Evolutionary conservation across 2,329 filamentous ascomycete species (phyloP), one percentile per base, ranked within the genome.

Genomic region (Ophiosphaerella korrae): DNA sequence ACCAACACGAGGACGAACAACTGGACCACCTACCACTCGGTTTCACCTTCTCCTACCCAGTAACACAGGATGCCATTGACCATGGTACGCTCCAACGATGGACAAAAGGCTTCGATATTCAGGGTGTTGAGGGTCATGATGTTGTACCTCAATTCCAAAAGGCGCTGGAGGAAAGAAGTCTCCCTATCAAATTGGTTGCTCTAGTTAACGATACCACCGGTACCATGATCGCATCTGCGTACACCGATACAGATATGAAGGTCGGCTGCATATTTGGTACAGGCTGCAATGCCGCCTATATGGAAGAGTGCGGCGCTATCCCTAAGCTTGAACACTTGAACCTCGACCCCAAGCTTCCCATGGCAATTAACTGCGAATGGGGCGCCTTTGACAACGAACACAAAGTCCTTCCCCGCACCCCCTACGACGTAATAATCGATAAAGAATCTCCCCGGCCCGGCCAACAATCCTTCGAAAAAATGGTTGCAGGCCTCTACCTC

Each of bases 211-310:
- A 99, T 74, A 99, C 94, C 41, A 97, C 93, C 14, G 94, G 94
- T 66, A 99, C 94, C 29, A 80, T 99, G 67, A 96, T 99, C 68
- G 94, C 94, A 54, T 97, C 93, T 23, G 88, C 91, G 26, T 99
- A 99, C 77, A 97, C 93, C n/a, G 92, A 99, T 72, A 80, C 87
- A 39, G 85, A 87, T 63, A 95, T 97, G 84, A 92, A 87, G 77
- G 94, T 97, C 67, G 94, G 94, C 48, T 97, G 93, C 76, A 99
- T 99, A 71, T 99, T 99, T 68, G 94, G 94, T 65, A 99, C 94
- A 11, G 94, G 94, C 52, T 97, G 94, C 79, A 99, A 99, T 69
- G 94, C 93, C 35, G 94, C 94, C 34, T 99, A 99, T 79, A 96
- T 99, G 89, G 94, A 99, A 77, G 78, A 95, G 68, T 90, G 85